A percentile compares a stretch with the other conserved stretches of the same genome.
These are phyloP conservation scores for Ustilago bromivora DNA, from an alignment of 1,284 basidiomycete genomes.

Conservation along the genomic window DNA sequence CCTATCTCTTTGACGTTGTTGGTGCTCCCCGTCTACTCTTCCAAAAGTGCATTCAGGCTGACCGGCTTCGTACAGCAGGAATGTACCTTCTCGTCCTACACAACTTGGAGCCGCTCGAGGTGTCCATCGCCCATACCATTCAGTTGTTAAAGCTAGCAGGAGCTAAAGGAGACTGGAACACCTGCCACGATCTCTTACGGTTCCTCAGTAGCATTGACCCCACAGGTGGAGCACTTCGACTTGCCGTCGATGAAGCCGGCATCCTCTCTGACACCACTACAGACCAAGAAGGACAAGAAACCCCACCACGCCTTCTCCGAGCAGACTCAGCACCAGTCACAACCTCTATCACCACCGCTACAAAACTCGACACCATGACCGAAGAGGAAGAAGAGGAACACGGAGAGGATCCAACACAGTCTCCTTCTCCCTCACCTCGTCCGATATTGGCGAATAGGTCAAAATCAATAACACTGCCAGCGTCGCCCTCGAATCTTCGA, in stretches of 20 bases:
- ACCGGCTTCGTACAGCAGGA: slow-evolving; percentile 86
- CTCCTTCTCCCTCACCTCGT: neutral
- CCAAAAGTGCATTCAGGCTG: slow-evolving; percentile 82
- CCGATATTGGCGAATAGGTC: slow-evolving; percentile 15
- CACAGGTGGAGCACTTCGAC: slow-evolving; percentile 71
- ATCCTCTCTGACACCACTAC: slow-evolving; percentile 14
- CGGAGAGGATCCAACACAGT: neutral
- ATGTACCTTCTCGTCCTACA: slow-evolving; percentile 94
- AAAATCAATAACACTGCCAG: slow-evolving; percentile 25
- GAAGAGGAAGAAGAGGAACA: slow-evolving; percentile 40
- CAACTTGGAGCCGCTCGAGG: slow-evolving; percentile 86
- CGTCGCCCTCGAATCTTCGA: slow-evolving; percentile 13
- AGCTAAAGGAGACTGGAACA: slow-evolving; percentile 50
- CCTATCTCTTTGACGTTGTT: slow-evolving; percentile 85
- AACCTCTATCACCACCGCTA: slow-evolving; percentile 11
- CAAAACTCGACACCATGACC: slow-evolving; percentile 30
- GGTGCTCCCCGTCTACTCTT: slow-evolving; percentile 91
- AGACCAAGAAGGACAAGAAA: neutral
- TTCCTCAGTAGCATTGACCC: slow-evolving; percentile 72
- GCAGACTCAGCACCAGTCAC: slow-evolving; percentile 18
- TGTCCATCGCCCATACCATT: slow-evolving; percentile 59
- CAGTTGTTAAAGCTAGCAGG: slow-evolving; percentile 55
- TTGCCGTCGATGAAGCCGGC: slow-evolving; percentile 35
- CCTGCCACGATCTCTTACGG: slow-evolving; percentile 72
- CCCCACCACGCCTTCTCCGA: slow-evolving; percentile 16